Evolutionary conservation across 1,139 yeast genomes (phyloP).

Genomic region (Yamadazyma mexicana): DNA sequence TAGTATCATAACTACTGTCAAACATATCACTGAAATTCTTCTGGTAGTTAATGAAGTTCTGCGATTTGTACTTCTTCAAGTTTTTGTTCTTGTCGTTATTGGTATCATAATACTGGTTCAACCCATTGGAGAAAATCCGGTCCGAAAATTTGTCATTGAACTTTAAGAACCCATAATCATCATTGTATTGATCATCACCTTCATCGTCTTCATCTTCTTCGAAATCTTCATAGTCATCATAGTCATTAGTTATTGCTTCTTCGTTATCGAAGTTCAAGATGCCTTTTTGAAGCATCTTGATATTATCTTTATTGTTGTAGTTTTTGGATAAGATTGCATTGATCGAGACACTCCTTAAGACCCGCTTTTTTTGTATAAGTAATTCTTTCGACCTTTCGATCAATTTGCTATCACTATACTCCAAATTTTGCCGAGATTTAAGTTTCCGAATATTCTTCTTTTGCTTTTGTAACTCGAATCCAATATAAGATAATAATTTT

Average conservation of each 20-base stretch:
- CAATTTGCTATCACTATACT: conserved; percentile 56
- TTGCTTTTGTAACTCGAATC: conserved; percentile 55
- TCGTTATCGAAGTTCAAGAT: conserved; percentile 16
- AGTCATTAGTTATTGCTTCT: conserved; percentile 11
- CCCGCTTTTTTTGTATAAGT: conserved; percentile 46
- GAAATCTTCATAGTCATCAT: conserved; percentile 16
- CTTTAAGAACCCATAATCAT: conserved; percentile 38
- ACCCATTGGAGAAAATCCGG: conserved; percentile 32
- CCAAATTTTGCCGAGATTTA: conserved; percentile 39
- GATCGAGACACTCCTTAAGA: conserved; percentile 45
- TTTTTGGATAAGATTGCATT: conserved; percentile 39
- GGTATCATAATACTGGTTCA: conserved; percentile 26
- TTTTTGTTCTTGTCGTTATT: conserved; percentile 16
- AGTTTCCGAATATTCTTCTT: conserved; percentile 43
- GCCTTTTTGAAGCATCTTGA: conserved; percentile 21
- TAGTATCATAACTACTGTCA: conserved; percentile 5
- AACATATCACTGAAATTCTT: conserved; percentile 15
- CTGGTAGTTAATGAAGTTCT: conserved; percentile 25
- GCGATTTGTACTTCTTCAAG: conserved; percentile 38
- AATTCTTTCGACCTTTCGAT: conserved; percentile 45
- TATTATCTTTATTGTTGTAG: conserved; percentile 20
- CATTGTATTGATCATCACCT: conserved; percentile 12
- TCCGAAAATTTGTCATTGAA: conserved; percentile 29
- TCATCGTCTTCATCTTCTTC: conserved; percentile 15
- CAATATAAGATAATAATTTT: conserved; percentile 55